Conservation (phyloP, 306 rosid genomes). For the Bauhinia variegata region DNA sequence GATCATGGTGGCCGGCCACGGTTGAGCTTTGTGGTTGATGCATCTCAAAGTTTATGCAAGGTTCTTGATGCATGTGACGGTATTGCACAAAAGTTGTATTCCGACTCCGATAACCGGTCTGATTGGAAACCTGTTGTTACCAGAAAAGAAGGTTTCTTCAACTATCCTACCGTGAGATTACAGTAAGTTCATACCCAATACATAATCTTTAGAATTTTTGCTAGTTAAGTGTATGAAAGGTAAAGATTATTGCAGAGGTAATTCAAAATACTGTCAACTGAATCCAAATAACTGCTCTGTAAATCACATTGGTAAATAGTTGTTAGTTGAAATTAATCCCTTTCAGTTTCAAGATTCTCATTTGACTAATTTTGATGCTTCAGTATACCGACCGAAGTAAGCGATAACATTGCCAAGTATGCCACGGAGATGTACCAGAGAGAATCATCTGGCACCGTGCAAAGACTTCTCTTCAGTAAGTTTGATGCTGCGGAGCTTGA, state of each 20-base stretch:
- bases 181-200: slow-evolving; percentile 67
- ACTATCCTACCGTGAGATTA: slow-evolving; percentile 81
- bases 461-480: slow-evolving; percentile 67
- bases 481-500: slow-evolving; percentile 74
- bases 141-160: slow-evolving; percentile 68
- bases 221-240: slow-evolving; percentile 19
- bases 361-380: slow-evolving; percentile 21
- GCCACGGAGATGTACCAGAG: slow-evolving; percentile 85
- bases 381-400: slow-evolving; percentile 79
- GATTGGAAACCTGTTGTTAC: slow-evolving; percentile 81
- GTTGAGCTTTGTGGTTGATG: slow-evolving; percentile 68
- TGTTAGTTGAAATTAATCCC: slow-evolving; percentile 7
- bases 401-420: slow-evolving; percentile 50
- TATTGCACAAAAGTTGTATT: slow-evolving; percentile 53
- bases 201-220: background rate
- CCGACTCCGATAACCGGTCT: slow-evolving; percentile 67
- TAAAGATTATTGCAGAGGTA: background rate
- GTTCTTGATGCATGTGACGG: slow-evolving; percentile 82
- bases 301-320: background rate
- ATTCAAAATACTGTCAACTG: slow-evolving; percentile 4
- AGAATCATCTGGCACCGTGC: slow-evolving; percentile 65
- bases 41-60: slow-evolving; percentile 63
- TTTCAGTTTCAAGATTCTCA: background rate
- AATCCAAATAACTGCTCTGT: slow-evolving; percentile 21
- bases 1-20: slow-evolving; percentile 79